Conservation (phyloP, 1,284 basidiomycete species). For the Ustilago tritici region DNA sequence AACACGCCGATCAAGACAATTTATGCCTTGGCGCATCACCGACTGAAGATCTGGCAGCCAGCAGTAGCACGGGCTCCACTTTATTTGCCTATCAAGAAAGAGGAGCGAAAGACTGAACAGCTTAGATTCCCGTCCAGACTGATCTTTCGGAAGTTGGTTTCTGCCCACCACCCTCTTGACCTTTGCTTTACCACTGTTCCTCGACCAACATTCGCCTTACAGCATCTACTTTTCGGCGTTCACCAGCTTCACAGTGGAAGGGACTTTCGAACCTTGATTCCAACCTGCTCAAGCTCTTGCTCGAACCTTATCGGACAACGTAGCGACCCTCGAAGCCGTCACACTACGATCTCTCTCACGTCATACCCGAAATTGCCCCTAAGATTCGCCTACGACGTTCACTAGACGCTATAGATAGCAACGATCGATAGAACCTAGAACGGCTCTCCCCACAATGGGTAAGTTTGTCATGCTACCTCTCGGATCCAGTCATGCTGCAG, state of each 20-base stretch:
- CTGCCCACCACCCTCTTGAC: too few relatives aligned
- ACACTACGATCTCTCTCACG: background rate
- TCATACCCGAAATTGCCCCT: background rate
- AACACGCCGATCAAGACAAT: background rate
- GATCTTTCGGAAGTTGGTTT: too few relatives aligned
- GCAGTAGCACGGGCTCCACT: background rate
- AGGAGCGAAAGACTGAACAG: background rate
- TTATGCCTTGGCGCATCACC: background rate
- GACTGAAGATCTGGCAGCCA: slow-evolving; percentile 1
- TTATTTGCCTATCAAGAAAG: background rate
- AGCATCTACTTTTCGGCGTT: too few relatives aligned
- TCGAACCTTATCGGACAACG: background rate
- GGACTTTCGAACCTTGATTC: background rate
- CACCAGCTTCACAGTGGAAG: background rate
- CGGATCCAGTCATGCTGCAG: background rate
- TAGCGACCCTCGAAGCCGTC: background rate
- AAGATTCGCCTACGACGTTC: too few relatives aligned
- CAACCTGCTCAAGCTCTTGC: background rate
- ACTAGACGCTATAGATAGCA: too few relatives aligned
- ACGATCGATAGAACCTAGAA: too few relatives aligned
- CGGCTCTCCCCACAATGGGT: background rate
- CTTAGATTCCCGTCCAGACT: too few relatives aligned
- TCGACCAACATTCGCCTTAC: too few relatives aligned
- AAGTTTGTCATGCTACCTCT: background rate
- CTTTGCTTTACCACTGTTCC: too few relatives aligned